Evolutionary conservation across 805 yeast species (phyloP).

Genomic region (Dipodascus geniculatus): DNA sequence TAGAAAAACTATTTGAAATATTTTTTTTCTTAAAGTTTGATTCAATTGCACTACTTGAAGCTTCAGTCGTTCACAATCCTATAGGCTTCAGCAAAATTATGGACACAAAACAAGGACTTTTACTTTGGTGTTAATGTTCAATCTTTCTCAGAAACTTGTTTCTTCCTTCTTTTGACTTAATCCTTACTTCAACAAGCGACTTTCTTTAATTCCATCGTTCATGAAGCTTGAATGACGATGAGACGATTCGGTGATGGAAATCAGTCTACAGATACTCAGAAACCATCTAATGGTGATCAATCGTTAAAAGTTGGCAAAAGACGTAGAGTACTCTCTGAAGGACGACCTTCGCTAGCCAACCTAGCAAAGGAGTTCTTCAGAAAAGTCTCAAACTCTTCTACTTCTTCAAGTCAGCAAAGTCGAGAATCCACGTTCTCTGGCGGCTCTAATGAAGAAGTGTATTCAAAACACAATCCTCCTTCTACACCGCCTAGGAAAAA

Average conservation of each 20-base stretch:
- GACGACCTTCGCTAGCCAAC: not conserved
- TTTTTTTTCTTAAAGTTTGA: not conserved
- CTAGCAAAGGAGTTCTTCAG: not conserved
- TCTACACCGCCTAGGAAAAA: not conserved
- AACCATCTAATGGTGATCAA: not conserved
- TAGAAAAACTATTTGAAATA: not conserved
- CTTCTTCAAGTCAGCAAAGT: not conserved
- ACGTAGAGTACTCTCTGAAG: not conserved
- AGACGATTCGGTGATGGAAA: not conserved
- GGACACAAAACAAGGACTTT: not conserved
- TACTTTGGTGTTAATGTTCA: not conserved
- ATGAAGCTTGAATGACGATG: not conserved
- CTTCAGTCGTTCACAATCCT: not conserved
- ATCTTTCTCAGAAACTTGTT: not conserved
- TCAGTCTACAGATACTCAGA: not conserved
- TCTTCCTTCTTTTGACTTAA: not conserved
- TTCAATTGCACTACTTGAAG: conserved; percentile 1
- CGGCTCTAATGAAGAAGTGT: not conserved
- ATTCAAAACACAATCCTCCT: not conserved
- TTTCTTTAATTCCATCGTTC: not conserved
- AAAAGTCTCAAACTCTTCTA: not conserved
- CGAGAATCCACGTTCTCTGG: not conserved
- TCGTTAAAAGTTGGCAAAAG: not conserved
- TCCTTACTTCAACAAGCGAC: not conserved
- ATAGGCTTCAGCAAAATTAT: not conserved